Conservation (phyloP, 2,329 filamentous ascomycete species). For the Colletotrichum paranaense region DNA sequence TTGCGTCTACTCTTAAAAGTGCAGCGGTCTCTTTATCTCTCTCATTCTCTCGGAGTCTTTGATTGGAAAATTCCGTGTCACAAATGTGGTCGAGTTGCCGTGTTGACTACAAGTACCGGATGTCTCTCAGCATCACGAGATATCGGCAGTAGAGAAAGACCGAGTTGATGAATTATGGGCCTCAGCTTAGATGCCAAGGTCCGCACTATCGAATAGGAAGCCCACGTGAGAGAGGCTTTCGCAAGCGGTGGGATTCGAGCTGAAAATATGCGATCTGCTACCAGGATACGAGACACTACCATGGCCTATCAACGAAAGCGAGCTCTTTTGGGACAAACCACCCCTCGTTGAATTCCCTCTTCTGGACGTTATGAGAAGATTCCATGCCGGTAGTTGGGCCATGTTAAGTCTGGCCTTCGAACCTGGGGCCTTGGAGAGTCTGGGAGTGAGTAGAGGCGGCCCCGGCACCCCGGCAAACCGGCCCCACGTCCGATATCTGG, state of each 20-base stretch:
- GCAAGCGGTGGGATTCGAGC: not conserved
- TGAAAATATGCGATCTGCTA: not conserved
- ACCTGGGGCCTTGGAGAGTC: too few species aligned
- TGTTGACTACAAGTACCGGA: not conserved
- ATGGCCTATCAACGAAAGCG: not conserved
- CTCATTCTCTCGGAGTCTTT: not conserved
- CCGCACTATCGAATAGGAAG: not conserved
- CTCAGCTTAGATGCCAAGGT: not conserved
- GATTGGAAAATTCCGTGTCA: too few species aligned
- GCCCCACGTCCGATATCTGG: constrained; percentile 5
- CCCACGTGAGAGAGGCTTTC: not conserved
- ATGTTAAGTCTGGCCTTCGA: not conserved
- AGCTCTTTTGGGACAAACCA: not conserved
- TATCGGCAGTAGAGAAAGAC: not conserved
- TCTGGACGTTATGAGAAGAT: not conserved
- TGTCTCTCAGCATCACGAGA: not conserved
- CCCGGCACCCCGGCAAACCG: not conserved
- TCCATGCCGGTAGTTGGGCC: not conserved
- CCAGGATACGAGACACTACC: not conserved
- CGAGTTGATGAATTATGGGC: not conserved
- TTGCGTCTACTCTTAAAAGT: not conserved
- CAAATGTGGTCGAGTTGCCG: not conserved
- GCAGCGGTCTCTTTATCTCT: not conserved
- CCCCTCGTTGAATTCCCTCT: not conserved
- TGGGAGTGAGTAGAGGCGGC: not conserved